Conservation (phyloP, 2,329 filamentous ascomycete genomes). For the Botryosphaeria agaves region DNA sequence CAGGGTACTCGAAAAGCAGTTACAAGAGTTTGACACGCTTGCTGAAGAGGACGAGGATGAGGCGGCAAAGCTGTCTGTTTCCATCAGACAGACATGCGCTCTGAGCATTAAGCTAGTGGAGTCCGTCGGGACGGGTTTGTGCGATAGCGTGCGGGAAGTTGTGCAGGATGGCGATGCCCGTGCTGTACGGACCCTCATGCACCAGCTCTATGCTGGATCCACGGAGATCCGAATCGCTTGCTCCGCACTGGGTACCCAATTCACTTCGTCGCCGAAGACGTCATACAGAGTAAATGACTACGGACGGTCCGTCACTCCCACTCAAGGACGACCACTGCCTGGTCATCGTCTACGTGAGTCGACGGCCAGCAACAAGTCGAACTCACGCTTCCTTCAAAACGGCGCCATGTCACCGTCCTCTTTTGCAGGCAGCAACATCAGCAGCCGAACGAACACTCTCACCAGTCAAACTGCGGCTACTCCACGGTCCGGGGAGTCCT, state of each 20-base stretch:
- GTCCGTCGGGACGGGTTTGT: conserved; percentile 30
- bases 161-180: conserved; percentile 37
- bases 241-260: too few relatives aligned
- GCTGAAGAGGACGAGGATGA: conserved; percentile 33
- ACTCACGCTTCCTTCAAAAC: conserved; percentile 9
- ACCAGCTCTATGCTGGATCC: conserved; percentile 39
- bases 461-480: conserved; percentile 37
- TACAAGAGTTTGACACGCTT: conserved; percentile 6
- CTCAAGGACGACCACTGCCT: conserved; percentile 25
- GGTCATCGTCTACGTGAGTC: conserved; percentile 26
- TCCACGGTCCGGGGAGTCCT: conserved; percentile 69
- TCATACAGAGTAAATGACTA: too few relatives aligned
- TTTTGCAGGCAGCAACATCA: conserved; percentile 25
- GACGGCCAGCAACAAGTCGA: too few relatives aligned
- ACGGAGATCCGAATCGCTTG: conserved; percentile 40
- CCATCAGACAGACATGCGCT: conserved; percentile 21
- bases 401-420: conserved; percentile 14
- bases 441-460: conserved; percentile 36
- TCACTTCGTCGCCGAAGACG: too few relatives aligned
- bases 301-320: conserved; percentile 26
- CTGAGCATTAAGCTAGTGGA: conserved; percentile 32
- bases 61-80: conserved; percentile 22
- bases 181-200: conserved; percentile 40
- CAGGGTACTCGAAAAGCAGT: neutral
- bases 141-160: conserved; percentile 30